A percentile compares a stretch with the other conserved stretches of the same genome.
Evolutionary conservation across 495 filamentous ascomycete species (phyloP).

Genomic region (Penicillium desertorum): DNA sequence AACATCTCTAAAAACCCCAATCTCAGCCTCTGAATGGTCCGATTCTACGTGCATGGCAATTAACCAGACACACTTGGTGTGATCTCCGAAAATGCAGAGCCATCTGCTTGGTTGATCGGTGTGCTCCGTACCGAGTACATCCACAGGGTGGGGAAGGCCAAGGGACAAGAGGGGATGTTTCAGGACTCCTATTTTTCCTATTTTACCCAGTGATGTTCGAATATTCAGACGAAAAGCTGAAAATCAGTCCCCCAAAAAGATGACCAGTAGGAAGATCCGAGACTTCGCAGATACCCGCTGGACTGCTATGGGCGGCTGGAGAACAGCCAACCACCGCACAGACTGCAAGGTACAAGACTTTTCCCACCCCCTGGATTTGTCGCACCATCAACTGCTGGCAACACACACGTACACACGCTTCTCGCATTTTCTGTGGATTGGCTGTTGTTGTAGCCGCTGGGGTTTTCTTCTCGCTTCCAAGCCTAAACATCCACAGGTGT

Average conservation of each 20-base stretch:
- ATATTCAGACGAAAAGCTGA: background rate
- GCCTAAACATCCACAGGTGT: constrained; percentile 14
- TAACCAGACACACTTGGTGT: constrained; percentile 25
- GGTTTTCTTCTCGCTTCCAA: constrained; percentile 16
- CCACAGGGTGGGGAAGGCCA: constrained; percentile 13
- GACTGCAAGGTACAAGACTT: constrained; percentile 8
- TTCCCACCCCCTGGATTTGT: constrained; percentile 9
- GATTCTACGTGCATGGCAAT: constrained; percentile 20
- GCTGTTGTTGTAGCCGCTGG: constrained; percentile 22
- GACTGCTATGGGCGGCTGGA: constrained; percentile 20
- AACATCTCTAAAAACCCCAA: background rate
- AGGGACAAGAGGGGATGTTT: constrained; percentile 27
- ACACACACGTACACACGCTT: constrained; percentile 9
- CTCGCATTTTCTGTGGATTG: constrained; percentile 8
- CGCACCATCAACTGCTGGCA: constrained; percentile 10
- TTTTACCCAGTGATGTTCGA: constrained; percentile 1
- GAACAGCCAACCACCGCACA: constrained; percentile 25
- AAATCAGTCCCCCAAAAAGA: constrained; percentile 2
- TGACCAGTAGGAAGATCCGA: constrained; percentile 20
- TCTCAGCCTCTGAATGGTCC: constrained; percentile 13
- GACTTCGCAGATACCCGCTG: constrained; percentile 18
- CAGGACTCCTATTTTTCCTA: constrained; percentile 4
- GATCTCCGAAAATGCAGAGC: constrained; percentile 9
- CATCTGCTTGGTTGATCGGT: constrained; percentile 1
- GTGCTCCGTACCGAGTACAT: background rate